Evolutionary conservation across 2,329 filamentous ascomycete species (phyloP), one percentile per base, ranked within the genome.

Genomic region (Hymenotorrendiella dingleyae): DNA sequence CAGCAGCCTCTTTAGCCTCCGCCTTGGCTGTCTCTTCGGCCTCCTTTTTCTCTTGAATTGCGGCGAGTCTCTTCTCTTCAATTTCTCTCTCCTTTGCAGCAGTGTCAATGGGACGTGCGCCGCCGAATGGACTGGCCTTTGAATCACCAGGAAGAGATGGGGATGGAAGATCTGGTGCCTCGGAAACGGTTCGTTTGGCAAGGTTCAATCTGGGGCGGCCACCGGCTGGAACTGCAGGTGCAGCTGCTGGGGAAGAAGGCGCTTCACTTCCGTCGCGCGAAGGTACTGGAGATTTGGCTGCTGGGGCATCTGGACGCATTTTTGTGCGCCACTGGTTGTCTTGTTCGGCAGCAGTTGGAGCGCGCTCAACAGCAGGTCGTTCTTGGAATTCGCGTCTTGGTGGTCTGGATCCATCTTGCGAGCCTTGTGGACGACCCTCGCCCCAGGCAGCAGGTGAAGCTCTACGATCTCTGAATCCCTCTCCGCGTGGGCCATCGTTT

Each of bases 61-160:
- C 76, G 45, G 86, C 72, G 58, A 85, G 72, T 53, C 85, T 78
- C 74, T 88, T 94, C 69, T 95, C 88, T 59, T 94, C 91, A 45
- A 98, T 81, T 64, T 94, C 83, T 57, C 82, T 84, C 70, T 97
- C 91, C 53, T 86, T 82, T 11, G 89, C 78, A 34, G 87, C 86
- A 35, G 91, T 97, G 67, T 98, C 90, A 56, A 97, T 95, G 42
- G 93, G 93, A 49, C 85, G 82, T 43, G 93, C 93, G 48, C 86
- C 90, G 58, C 93, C 93, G 62, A 98, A 98, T 29, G 89, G 89
- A 65, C 84, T 97, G 20, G 89, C 77, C 72, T 96, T 97, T 30
- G 86, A 71, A 58, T 93, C 84, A n/a, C 66, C 61, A 42, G 71
- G 61, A 38, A 69, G 58, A 8, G 70, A 64, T 19, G 80, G 62